Evolutionary conservation across 75 land plant genomes (phyloP).

Genomic region (Ceratopteris richardii): DNA sequence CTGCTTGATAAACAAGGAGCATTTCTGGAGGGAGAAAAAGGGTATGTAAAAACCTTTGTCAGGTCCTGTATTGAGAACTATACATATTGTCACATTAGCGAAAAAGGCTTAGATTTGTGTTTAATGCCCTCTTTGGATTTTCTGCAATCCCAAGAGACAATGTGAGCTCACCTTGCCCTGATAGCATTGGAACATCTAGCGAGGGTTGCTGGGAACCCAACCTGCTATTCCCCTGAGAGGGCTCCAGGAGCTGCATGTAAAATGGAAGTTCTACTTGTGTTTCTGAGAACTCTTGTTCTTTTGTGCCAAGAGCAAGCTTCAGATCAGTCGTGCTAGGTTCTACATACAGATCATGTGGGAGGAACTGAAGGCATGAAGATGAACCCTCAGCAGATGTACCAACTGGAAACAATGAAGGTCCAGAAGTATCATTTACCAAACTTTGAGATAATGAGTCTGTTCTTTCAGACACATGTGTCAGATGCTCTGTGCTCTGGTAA

Average conservation of each 20-base stretch:
- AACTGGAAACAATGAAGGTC: neutral
- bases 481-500: neutral
- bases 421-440: neutral
- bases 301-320: neutral
- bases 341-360: neutral
- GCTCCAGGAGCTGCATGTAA: neutral
- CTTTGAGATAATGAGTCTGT: neutral
- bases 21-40: no score
- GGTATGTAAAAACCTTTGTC: no score
- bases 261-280: neutral
- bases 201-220: neutral
- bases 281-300: neutral
- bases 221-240: neutral
- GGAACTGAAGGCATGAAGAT: slow-evolving; percentile 1
- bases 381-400: neutral
- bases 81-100: slow-evolving; percentile 1
- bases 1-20: no score
- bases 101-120: neutral
- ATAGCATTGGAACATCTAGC: neutral
- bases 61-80: slow-evolving; percentile 1
- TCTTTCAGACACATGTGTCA: no score
- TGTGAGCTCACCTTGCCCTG: neutral
- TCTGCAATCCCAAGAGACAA: neutral
- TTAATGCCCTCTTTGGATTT: neutral
- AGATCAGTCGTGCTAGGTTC: neutral